Base-by-base conservation (phyloP, 257 asterid species). In the Marsdenia floribunda region DNA sequence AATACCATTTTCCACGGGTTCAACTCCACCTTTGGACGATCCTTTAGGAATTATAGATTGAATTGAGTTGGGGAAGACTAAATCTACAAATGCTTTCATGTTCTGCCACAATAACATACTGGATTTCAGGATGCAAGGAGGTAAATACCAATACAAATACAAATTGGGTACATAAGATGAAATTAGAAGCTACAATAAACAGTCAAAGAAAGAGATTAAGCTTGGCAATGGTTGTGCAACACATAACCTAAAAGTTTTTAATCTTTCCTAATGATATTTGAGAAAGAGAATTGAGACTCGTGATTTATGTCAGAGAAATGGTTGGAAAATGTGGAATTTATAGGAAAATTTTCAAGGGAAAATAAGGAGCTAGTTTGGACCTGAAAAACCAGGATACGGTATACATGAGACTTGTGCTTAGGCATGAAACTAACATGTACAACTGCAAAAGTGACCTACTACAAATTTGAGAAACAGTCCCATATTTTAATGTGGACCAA, bases 41-140 rank as follows among this genome's bases (percentile, higher is more conserved):
- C 82, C 96, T 82, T 91, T 84, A 26, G 91, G 82, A 69, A 86
- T 83, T 66, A 89, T 87, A 24, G 96, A 90, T 49, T 74, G 85
- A 75, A 80, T 75, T 1, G 92, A 80, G 89, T 91, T 82, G 10
- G 97, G 97, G 78, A 94, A 94, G 61, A 87, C 96, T 55, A 92
- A 73, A 81, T 87, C 82, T 26, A 88, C 96, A 75, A 80, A 86
- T 3, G 93, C 97, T 85, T 87, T 92, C 96, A 86, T 83, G 82
- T 76, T 85, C 99, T 94, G 96, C 82, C 83, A 83, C 49, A n/a
- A 59, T 49, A 6, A 64, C 53, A 53, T 8, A 33, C 18, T 64
- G 54, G 11, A 37, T 18, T 8, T 61, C 55, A 77, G 16, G 10
- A 0, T 38, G 35, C 24, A 63, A 63, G 73, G 46, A 6, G 16